phyloP scores from a whole-genome alignment of 352 stramenopile genomes.

The Phytopythium kandeliae region DNA sequence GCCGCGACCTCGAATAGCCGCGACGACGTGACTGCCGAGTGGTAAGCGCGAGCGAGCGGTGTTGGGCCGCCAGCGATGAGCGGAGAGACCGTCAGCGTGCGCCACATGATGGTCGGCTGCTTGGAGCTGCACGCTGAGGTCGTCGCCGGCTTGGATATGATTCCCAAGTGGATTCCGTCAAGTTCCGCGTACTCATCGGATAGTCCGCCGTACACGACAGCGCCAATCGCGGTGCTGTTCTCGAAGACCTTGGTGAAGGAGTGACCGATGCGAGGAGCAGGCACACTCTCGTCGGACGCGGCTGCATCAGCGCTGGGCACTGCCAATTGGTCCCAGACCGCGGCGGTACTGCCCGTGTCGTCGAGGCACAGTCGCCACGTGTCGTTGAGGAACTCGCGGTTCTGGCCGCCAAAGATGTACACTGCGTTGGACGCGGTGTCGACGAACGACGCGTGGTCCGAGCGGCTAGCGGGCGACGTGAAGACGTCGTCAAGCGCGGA shows the following conservation, averaged over 20 bases:
- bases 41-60: constrained; percentile 37
- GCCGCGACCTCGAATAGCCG: constrained; percentile 18
- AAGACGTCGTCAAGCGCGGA: constrained; percentile 41
- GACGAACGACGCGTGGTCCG: constrained; percentile 47
- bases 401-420: constrained; percentile 53
- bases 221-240: constrained; percentile 31
- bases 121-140: constrained; percentile 12
- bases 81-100: constrained; percentile 14
- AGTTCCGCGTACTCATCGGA: constrained; percentile 41
- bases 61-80: constrained; percentile 6
- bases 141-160: constrained; percentile 29
- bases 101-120: constrained; percentile 33
- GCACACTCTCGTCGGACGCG: constrained; percentile 13
- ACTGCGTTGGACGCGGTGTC: constrained; percentile 16
- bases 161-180: constrained; percentile 29
- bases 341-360: constrained; percentile 17
- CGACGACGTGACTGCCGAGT: constrained; percentile 33
- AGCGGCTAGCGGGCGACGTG: constrained; percentile 45
- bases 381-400: constrained; percentile 52
- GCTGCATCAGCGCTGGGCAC: constrained; percentile 22
- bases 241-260: constrained; percentile 55
- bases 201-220: constrained; percentile 42
- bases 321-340: constrained; percentile 50
- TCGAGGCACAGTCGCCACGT: constrained; percentile 55
- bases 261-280: constrained; percentile 43